Evolutionary conservation across 2,329 filamentous ascomycete genomes (phyloP), one percentile per base, ranked within the genome.

Genomic region (Corniculantispora saksenae): DNA sequence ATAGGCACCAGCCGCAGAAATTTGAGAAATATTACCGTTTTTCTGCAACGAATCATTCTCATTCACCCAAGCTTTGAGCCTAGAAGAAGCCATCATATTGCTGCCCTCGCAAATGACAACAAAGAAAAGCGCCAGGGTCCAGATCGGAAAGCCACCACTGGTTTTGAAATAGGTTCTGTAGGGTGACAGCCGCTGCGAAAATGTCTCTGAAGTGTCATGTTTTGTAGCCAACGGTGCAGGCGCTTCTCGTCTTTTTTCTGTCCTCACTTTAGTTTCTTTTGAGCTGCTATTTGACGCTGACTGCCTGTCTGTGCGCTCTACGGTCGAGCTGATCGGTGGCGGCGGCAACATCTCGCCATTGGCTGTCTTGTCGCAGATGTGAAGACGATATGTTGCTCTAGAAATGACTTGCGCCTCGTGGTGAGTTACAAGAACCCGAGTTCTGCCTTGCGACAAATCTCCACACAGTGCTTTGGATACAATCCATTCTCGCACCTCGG

Each of bases 381-480:
- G 38, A 15, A 43, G 38, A 15, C 38, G 81, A 69, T 89, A 92
- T 69, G 88, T 88, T 4, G 90, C 87, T 70, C 83, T 85, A 13
- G 88, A 81, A 58, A 89, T 81, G 71, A 85, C 88, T 2, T 92
- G 81, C 4, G 85, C 84, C 15, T 91, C 86, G 70, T 92, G 89
- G 72, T 93, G 90, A 0, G 90, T 93, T 21, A 91, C 90, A 6
- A 93, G 77, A 47, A 93, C 89, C 32, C 90, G 80, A 2, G 90
- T 93, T 56, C 90, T 80, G 32, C 32, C 32, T 6, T 10, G 32
- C 32, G 38, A 7, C 4, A 92, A 79, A 58, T 88, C 84, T 4
- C 90, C 90, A 13, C 83, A 89, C 3, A 92, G 77, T 61, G 87
- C 90, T 60, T 90, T 82, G 68, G 91, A 88, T 69, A 90, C 91